phyloP scores from a whole-genome alignment of 2,329 filamentous ascomycete species.

The Alternaria metachromatica region DNA sequence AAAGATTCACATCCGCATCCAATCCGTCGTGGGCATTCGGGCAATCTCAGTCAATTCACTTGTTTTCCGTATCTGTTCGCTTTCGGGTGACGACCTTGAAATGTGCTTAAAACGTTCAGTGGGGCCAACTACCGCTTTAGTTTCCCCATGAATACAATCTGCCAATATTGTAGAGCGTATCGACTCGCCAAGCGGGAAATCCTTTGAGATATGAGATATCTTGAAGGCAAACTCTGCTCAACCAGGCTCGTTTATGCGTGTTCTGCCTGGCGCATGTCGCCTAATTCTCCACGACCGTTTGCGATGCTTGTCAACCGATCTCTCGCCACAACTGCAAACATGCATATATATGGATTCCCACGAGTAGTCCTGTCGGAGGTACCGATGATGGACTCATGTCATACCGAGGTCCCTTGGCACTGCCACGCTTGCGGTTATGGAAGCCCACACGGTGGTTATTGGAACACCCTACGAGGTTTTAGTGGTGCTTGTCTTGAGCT shows the following conservation, averaged over 20 bases:
- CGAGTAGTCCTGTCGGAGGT: neutral
- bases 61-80: neutral
- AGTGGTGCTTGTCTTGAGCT: conserved; percentile 2
- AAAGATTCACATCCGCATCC: neutral
- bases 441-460: conserved; percentile 3
- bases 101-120: conserved; percentile 1
- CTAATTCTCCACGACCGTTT: neutral
- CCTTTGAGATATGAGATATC: neutral
- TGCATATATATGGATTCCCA: neutral
- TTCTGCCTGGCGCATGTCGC: neutral
- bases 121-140: conserved; percentile 11
- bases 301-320: neutral
- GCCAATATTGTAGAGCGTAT: conserved; percentile 2
- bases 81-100: neutral
- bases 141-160: conserved; percentile 8
- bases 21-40: neutral
- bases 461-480: conserved; percentile 2
- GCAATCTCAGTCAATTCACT: neutral
- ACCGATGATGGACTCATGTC: conserved; percentile 12
- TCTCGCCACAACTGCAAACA: neutral
- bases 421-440: conserved; percentile 1
- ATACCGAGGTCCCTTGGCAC: conserved; percentile 17
- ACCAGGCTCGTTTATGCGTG: neutral
- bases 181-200: conserved; percentile 1
- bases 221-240: conserved; percentile 4